A percentile compares a stretch with the other conserved stretches of the same genome.
These are phyloP conservation scores for Aspergillus udagawae DNA, from an alignment of 2,329 filamentous ascomycete species.

Conservation along the genomic window DNA sequence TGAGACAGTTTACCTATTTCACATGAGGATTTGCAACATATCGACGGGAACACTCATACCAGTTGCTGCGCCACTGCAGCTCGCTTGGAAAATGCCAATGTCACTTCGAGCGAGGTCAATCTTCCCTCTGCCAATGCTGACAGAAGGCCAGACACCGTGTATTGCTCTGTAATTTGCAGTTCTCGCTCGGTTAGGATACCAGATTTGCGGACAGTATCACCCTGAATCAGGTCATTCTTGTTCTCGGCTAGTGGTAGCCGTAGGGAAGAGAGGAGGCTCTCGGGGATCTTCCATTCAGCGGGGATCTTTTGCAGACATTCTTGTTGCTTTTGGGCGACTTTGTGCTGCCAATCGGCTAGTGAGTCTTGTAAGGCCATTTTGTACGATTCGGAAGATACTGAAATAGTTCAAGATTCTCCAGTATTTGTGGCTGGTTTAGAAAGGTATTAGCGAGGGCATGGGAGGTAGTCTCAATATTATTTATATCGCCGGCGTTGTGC, in stretches of 20 bases:
- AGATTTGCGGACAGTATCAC: slow-evolving; percentile 13
- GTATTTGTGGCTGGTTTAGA: background rate
- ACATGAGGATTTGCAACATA: background rate
- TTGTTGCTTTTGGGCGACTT: slow-evolving; percentile 11
- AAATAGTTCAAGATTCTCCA: background rate
- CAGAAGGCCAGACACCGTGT: slow-evolving; percentile 33
- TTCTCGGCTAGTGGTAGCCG: slow-evolving; percentile 9
- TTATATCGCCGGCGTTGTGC: too few species aligned
- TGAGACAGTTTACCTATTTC: slow-evolving; percentile 23
- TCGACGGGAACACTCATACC: slow-evolving; percentile 13
- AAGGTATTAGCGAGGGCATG: background rate
- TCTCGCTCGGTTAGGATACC: slow-evolving; percentile 47
- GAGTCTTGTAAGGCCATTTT: background rate
- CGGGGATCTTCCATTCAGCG: slow-evolving; percentile 13
- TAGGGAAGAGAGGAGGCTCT: slow-evolving; percentile 6
- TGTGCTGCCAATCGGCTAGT: slow-evolving; percentile 8
- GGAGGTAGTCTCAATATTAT: background rate
- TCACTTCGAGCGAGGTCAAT: slow-evolving; percentile 39
- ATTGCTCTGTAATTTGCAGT: slow-evolving; percentile 45
- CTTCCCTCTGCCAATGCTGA: slow-evolving; percentile 20
- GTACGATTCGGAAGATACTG: background rate
- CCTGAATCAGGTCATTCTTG: slow-evolving; percentile 14
- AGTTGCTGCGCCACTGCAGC: slow-evolving; percentile 32
- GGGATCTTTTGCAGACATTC: slow-evolving; percentile 14
- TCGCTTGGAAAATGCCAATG: slow-evolving; percentile 44